phyloP scores from a whole-genome alignment of 148 eudicot species.

The Dianthus caryophyllus region DNA sequence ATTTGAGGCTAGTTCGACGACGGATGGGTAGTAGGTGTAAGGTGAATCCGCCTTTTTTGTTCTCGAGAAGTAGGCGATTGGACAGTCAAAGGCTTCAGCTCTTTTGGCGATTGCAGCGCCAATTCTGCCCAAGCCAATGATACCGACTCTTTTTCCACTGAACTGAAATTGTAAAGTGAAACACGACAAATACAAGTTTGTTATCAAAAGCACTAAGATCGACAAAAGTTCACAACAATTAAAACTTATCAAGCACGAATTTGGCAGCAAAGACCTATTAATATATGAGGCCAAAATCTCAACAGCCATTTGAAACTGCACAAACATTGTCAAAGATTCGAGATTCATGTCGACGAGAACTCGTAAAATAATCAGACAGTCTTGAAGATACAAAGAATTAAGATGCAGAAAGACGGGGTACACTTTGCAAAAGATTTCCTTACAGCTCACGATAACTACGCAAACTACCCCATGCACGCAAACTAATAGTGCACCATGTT shows the following conservation, averaged over 20 bases:
- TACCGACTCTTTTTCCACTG: slow-evolving; percentile 80
- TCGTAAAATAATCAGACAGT: neutral
- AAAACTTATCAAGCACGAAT: no score
- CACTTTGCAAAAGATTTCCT: neutral
- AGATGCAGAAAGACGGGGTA: neutral
- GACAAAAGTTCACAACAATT: no score
- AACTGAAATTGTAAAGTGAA: slow-evolving; percentile 39
- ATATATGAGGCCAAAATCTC: neutral
- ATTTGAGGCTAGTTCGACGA: slow-evolving; percentile 64
- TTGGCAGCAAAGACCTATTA: neutral
- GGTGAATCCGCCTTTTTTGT: slow-evolving; percentile 44
- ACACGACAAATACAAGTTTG: neutral
- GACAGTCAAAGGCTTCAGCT: slow-evolving; percentile 83
- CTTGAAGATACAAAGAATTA: neutral
- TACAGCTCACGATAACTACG: neutral
- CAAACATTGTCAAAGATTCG: neutral
- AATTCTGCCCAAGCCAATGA: slow-evolving; percentile 81
- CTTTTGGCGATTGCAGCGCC: slow-evolving; percentile 74
- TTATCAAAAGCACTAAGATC: no score
- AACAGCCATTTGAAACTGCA: neutral
- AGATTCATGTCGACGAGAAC: neutral
- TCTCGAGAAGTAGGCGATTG: slow-evolving; percentile 77
- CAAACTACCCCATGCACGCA: neutral
- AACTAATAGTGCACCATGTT: neutral
- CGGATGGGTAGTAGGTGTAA: slow-evolving; percentile 56